A percentile compares a stretch with the other conserved stretches of the same genome.
Conservation (phyloP, 192 early-diverging fungal species). For the Phycomyces blakesleeanus region DNA sequence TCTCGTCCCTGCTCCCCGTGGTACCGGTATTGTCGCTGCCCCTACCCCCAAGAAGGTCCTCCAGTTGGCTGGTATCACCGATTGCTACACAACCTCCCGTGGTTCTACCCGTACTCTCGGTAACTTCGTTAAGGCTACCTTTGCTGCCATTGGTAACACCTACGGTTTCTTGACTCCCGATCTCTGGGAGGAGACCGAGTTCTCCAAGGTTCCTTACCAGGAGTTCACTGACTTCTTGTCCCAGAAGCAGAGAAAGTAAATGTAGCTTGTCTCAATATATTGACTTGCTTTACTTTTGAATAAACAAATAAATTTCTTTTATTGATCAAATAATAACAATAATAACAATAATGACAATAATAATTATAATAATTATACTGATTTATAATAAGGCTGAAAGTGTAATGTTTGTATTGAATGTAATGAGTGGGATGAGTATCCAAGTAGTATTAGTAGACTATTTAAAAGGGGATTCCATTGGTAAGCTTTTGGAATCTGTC, state of each 20-base stretch:
- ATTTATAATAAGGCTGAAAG: too few relatives aligned
- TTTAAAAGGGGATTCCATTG: slow-evolving; percentile 52
- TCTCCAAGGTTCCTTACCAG: slow-evolving; percentile 90
- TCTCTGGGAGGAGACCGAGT: slow-evolving; percentile 88
- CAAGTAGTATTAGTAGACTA: too few relatives aligned
- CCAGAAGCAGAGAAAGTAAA: slow-evolving; percentile 41
- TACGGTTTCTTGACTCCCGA: slow-evolving; percentile 97
- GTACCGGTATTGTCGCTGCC: slow-evolving; percentile 98
- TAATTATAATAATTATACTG: too few relatives aligned
- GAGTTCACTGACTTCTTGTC: slow-evolving; percentile 80
- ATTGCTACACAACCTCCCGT: slow-evolving; percentile 95
- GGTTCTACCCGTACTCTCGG: slow-evolving; percentile 98
- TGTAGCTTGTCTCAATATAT: slow-evolving; percentile 9
- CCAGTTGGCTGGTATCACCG: slow-evolving; percentile 93
- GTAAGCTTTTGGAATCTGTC: slow-evolving; percentile 82
- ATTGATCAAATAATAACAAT: slow-evolving; percentile 1
- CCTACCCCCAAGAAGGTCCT: slow-evolving; percentile 97
- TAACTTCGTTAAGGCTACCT: slow-evolving; percentile 99
- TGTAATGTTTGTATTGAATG: too few relatives aligned
- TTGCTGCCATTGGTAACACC: slow-evolving; percentile 94
- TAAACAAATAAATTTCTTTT: slow-evolving; percentile 2
- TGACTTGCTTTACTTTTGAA: not conserved
- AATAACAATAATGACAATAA: not conserved
- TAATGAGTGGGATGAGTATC: too few relatives aligned
- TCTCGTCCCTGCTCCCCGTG: slow-evolving; percentile 96